Conservation (phyloP, 805 yeast species). For the Spathaspora boniae region DNA sequence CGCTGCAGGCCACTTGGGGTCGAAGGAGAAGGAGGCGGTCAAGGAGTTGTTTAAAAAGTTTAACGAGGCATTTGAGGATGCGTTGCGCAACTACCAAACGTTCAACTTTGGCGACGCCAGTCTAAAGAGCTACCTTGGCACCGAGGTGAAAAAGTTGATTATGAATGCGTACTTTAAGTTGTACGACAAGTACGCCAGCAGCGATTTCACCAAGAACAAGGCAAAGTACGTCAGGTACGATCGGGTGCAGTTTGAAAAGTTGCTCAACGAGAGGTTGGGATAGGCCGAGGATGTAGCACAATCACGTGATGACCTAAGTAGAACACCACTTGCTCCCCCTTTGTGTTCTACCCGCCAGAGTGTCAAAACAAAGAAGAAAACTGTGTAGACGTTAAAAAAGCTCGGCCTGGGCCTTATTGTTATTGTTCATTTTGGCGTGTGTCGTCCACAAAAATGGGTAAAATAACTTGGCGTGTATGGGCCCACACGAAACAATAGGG, state of each 20-base stretch:
- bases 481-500: too few species aligned
- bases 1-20: conserved; percentile 26
- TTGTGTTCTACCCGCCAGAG: too few species aligned
- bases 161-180: conserved; percentile 83
- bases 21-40: conserved; percentile 75
- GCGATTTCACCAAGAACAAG: conserved; percentile 70
- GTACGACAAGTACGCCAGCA: conserved; percentile 67
- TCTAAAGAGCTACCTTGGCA: conserved; percentile 58
- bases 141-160: conserved; percentile 71
- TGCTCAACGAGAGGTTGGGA: conserved; percentile 22
- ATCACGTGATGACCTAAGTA: too few species aligned
- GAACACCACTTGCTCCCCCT: too few species aligned
- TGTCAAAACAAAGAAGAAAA: too few species aligned
- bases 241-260: conserved; percentile 40
- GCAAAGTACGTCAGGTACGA: conserved; percentile 69
- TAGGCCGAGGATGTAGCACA: background rate
- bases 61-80: conserved; percentile 78
- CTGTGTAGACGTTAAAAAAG: too few species aligned
- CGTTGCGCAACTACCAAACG: conserved; percentile 61
- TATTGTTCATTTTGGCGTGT: too few species aligned
- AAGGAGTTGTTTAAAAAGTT: conserved; percentile 84
- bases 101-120: conserved; percentile 65
- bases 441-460: too few species aligned
- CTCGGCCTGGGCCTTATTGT: too few species aligned
- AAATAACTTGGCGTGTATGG: too few species aligned